phyloP scores from a whole-genome alignment of 495 filamentous ascomycete genomes.

The Xylaria nigripes region DNA sequence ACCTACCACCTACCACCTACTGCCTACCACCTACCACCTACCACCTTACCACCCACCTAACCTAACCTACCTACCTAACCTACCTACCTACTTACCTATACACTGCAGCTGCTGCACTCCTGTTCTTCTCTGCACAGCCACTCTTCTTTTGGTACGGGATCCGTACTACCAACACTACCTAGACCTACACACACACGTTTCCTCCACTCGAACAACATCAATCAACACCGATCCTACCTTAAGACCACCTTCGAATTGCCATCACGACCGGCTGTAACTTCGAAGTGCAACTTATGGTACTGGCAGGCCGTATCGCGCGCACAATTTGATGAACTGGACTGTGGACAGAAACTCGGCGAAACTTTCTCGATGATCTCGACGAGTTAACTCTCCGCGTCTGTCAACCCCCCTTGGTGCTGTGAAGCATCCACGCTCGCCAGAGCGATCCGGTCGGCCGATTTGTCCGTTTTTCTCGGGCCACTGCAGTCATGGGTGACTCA shows the following conservation, averaged over 20 bases:
- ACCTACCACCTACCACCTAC: too few species aligned
- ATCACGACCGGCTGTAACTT: not conserved
- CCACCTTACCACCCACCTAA: too few species aligned
- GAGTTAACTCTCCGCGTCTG: conserved; percentile 15
- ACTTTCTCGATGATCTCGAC: conserved; percentile 18
- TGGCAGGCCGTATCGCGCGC: not conserved
- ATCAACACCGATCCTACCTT: not conserved
- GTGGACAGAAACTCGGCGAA: not conserved
- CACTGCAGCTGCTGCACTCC: not conserved
- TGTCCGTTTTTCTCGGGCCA: not conserved
- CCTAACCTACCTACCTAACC: not conserved
- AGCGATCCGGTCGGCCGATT: conserved; percentile 9
- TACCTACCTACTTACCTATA: not conserved
- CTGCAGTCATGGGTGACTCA: conserved; percentile 28
- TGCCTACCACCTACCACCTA: too few species aligned
- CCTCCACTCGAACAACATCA: not conserved
- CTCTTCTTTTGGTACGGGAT: not conserved
- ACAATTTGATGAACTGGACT: not conserved
- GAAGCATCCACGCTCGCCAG: conserved; percentile 15
- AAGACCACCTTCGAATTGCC: not conserved
- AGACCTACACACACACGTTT: not conserved
- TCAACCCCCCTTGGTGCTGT: conserved; percentile 28
- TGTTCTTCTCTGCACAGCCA: not conserved
- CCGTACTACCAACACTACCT: not conserved
- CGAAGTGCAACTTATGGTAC: not conserved